phyloP scores from a whole-genome alignment of 2,329 filamentous ascomycete genomes.

The Didymella exigua region DNA sequence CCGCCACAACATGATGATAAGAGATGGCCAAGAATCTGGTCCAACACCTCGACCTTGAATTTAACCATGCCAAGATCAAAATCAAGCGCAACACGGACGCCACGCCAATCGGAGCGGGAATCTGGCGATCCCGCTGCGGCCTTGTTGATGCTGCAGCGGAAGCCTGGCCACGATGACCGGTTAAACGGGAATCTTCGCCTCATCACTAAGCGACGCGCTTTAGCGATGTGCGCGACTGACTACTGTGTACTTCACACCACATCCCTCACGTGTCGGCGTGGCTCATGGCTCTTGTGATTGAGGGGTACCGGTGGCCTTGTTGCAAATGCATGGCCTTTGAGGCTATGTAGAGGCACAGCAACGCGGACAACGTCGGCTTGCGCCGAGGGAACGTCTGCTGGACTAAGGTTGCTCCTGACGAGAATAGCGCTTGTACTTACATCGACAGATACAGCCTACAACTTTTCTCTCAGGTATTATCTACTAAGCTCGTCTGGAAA shows the following conservation, averaged over 20 bases:
- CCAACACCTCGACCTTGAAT: not conserved
- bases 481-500: not conserved
- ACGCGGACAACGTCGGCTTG: not conserved
- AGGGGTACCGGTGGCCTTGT: not conserved
- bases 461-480: not conserved
- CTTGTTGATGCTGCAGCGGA: not conserved
- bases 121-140: not conserved
- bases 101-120: conserved; percentile 2
- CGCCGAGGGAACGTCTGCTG: not conserved
- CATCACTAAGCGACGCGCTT: not conserved
- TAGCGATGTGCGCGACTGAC: not conserved
- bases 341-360: not conserved
- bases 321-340: not conserved
- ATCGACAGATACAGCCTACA: not conserved
- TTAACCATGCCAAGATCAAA: not conserved
- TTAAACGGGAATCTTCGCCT: conserved; percentile 7
- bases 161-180: not conserved
- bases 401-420: not conserved
- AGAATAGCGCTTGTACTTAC: not conserved
- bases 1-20: not conserved
- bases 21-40: not conserved
- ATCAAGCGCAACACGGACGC: conserved; percentile 9
- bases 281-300: not conserved
- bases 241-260: not conserved
- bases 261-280: not conserved